Base-by-base conservation (phyloP, 129 eudicot genomes). In the Artemisia tridentata region DNA sequence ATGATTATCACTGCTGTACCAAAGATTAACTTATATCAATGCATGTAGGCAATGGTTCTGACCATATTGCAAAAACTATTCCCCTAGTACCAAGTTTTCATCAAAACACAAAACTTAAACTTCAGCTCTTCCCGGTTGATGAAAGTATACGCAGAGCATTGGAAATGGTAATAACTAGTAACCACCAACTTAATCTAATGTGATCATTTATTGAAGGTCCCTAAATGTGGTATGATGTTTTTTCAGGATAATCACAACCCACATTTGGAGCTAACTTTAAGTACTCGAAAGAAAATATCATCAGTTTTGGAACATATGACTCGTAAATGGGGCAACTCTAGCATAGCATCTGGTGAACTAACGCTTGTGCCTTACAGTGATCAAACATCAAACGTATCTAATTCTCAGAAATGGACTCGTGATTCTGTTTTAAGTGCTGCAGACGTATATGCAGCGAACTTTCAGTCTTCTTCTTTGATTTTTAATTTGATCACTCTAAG, bases 101-200 rank as follows among this genome's bases (percentile, higher is more conserved):
- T 68, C 79, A 67, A 75, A 66, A 68, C 23, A 59, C 23, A 29
- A 91, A 88, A 75, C 90, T 88, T 11, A 86, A 87, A 85, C 96
- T 93, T 48, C 99, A 93, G 83, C 68, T 93, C 72, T 93, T 93
- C 63, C 99, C 99, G 10, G 68, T 93, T 27, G 87, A 88, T 69
- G 96, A 91, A 78, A 74, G 66, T 74, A 91, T 88, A 60, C 82
- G 89, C 69, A 91, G 80, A 80, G 80, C 90, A 54, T 71, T 88
- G 81, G 92, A 91, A 88, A 75, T 66, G 88, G 92, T 91, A 75
- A 19, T 74, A 72, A 68, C 27, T 20, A 9, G 16, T 19, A 43
- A 43, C 38, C n/a, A 14, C n/a, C 0, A 13, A 7, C n/a, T 11
- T 21, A 49, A 19, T 31, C 12, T 18, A 48, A 3, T 11, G 67